phyloP scores from a whole-genome alignment of 2,329 filamentous ascomycete genomes.

The Colletotrichum acutatum region DNA sequence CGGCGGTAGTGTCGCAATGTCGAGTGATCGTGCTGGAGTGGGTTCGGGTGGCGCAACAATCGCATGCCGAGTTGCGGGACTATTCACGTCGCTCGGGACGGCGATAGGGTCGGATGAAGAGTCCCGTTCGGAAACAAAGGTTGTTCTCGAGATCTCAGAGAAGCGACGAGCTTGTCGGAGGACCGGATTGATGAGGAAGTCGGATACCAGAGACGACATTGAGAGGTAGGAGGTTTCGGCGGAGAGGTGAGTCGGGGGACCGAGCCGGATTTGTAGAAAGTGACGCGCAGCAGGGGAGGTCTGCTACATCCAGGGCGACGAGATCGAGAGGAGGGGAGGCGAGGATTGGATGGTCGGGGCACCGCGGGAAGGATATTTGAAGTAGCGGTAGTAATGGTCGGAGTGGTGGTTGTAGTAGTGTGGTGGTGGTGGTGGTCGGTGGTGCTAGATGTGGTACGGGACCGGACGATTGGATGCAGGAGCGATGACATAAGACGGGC shows the following conservation, averaged over 20 bases:
- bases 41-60: conserved; percentile 39
- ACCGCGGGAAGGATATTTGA: conserved; percentile 24
- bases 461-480: conserved; percentile 35
- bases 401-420: neutral
- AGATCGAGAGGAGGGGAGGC: conserved; percentile 6
- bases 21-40: conserved; percentile 44
- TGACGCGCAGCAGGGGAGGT: conserved; percentile 12
- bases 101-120: conserved; percentile 38
- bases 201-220: conserved; percentile 73
- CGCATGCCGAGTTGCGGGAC: conserved; percentile 36
- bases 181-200: conserved; percentile 74
- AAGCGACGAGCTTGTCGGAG: conserved; percentile 74
- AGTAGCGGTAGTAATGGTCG: conserved; percentile 11
- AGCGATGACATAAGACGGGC: conserved; percentile 35
- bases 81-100: conserved; percentile 42
- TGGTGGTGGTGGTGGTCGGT: conserved; percentile 2
- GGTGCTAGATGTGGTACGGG: conserved; percentile 25
- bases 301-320: conserved; percentile 26
- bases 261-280: conserved; percentile 21
- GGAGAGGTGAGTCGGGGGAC: neutral
- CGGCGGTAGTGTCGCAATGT: conserved; percentile 48
- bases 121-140: conserved; percentile 49
- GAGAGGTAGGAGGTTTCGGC: conserved; percentile 22
- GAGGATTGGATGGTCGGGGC: conserved; percentile 6
- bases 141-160: conserved; percentile 60